These are phyloP conservation scores for Cymbopogon flexuosus DNA, from an alignment of 202 grass and related monocot species.

Conservation along the genomic window DNA sequence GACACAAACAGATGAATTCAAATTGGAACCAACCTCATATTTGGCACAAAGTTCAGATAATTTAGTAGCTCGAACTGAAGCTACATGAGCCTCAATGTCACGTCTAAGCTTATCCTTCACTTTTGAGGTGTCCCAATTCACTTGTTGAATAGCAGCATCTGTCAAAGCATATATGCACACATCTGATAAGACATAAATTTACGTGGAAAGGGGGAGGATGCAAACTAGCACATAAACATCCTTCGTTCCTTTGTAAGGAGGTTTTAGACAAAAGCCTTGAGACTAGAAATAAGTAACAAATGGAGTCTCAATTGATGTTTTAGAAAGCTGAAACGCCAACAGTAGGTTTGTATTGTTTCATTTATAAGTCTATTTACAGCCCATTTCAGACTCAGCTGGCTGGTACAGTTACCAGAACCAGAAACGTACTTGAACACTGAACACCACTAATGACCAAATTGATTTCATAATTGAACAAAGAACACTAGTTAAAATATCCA, in stretches of 20 bases:
- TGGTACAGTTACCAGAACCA: slow-evolving; percentile 1
- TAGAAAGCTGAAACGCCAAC: slow-evolving; percentile 4
- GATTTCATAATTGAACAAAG: not conserved
- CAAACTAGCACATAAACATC: slow-evolving; percentile 11
- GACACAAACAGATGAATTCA: too few relatives aligned
- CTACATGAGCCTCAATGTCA: too few relatives aligned
- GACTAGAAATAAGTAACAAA: too few relatives aligned
- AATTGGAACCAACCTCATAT: too few relatives aligned
- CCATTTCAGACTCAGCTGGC: not conserved
- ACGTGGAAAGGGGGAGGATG: not conserved
- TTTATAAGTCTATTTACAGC: not conserved
- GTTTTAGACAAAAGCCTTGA: not conserved
- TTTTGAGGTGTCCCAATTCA: too few relatives aligned
- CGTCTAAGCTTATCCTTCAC: too few relatives aligned
- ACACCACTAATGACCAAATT: not conserved
- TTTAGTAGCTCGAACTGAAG: too few relatives aligned
- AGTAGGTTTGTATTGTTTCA: not conserved
- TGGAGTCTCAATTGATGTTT: not conserved
- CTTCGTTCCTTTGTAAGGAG: not conserved
- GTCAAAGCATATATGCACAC: slow-evolving; percentile 28
- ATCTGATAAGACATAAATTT: slow-evolving; percentile 13
- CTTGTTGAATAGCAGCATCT: too few relatives aligned
- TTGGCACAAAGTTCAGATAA: too few relatives aligned
- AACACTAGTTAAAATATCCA: not conserved
- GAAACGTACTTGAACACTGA: slow-evolving; percentile 9